Percentiles rank a stretch among this genome's conserved stretches.
Conservation (phyloP, 148 eudicot genomes). For the Polygonum aviculare region DNA sequence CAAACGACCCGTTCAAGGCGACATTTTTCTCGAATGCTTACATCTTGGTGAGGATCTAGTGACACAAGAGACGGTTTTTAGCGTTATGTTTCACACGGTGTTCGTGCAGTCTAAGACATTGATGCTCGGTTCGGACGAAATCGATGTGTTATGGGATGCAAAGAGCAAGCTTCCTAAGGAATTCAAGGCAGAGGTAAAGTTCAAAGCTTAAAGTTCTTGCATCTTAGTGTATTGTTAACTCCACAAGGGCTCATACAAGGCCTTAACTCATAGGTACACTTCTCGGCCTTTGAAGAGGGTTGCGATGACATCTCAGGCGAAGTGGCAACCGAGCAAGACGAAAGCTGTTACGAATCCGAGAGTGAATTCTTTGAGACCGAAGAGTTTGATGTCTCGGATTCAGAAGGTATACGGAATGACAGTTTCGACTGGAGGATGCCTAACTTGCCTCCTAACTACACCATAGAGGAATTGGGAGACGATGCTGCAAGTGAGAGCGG, state of each 20-base stretch:
- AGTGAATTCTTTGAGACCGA: conserved; percentile 40
- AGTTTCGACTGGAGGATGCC: conserved; percentile 18
- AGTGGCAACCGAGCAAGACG: conserved; percentile 15
- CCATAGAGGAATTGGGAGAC: conserved; percentile 17
- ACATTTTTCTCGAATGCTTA: conserved; percentile 53
- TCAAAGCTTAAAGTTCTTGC: background rate
- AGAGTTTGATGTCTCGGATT: conserved; percentile 11
- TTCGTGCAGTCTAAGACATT: conserved; percentile 37
- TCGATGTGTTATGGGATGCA: conserved; percentile 44
- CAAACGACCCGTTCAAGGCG: conserved; percentile 45
- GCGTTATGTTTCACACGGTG: conserved; percentile 62
- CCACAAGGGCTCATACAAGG: background rate
- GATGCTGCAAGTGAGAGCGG: conserved; percentile 13
- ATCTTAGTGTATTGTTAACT: background rate
- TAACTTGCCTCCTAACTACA: conserved; percentile 27
- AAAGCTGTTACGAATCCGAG: conserved; percentile 22
- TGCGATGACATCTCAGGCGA: background rate
- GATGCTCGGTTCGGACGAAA: conserved; percentile 30
- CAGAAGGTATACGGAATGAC: background rate
- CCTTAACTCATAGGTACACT: background rate
- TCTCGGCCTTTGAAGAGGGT: background rate
- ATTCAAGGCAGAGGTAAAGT: conserved; percentile 41
- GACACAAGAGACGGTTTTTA: conserved; percentile 45
- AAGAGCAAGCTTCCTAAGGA: conserved; percentile 36
- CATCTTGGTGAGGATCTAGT: conserved; percentile 44